phyloP scores from a whole-genome alignment of 306 rosid species.

The Carpinus fangiana region DNA sequence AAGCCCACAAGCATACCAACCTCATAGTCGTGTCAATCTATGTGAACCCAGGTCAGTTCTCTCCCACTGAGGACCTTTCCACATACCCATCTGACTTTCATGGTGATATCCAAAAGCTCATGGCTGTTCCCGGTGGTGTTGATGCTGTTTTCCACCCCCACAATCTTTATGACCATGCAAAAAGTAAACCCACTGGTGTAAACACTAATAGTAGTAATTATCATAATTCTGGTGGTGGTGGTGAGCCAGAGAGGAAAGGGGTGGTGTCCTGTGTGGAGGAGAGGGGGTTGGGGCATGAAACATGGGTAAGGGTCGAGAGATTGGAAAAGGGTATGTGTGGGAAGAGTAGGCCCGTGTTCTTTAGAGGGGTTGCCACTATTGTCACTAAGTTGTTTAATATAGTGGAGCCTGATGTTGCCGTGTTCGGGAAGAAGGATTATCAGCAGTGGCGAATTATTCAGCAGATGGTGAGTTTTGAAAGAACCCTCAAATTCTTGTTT shows the following conservation, averaged over 20 bases:
- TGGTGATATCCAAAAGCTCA: conserved; percentile 66
- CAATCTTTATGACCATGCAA: conserved; percentile 63
- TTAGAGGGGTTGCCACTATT: conserved; percentile 87
- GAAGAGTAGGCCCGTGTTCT: conserved; percentile 74
- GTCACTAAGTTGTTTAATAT: conserved; percentile 83
- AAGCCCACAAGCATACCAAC: conserved; percentile 53
- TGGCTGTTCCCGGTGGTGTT: conserved; percentile 58
- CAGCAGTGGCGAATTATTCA: conserved; percentile 81
- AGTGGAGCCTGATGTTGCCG: conserved; percentile 84
- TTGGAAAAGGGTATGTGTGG: conserved; percentile 88
- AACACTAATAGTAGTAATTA: not conserved
- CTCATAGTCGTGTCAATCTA: conserved; percentile 74
- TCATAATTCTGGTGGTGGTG: not conserved
- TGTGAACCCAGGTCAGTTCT: conserved; percentile 84
- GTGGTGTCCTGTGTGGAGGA: conserved; percentile 65
- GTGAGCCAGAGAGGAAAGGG: not conserved
- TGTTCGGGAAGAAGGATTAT: conserved; percentile 95
- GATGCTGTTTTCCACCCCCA: conserved; percentile 72
- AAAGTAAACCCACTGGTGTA: not conserved
- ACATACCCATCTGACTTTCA: conserved; percentile 81
- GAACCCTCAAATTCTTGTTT: not conserved
- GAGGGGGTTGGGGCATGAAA: conserved; percentile 64
- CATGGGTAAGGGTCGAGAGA: conserved; percentile 78
- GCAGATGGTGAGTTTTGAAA: conserved; percentile 54
- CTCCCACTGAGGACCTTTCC: conserved; percentile 83